Evolutionary conservation across 1,139 yeast species (phyloP), one percentile per base, ranked within the genome.

Genomic region (Scheffersomyces titani): DNA sequence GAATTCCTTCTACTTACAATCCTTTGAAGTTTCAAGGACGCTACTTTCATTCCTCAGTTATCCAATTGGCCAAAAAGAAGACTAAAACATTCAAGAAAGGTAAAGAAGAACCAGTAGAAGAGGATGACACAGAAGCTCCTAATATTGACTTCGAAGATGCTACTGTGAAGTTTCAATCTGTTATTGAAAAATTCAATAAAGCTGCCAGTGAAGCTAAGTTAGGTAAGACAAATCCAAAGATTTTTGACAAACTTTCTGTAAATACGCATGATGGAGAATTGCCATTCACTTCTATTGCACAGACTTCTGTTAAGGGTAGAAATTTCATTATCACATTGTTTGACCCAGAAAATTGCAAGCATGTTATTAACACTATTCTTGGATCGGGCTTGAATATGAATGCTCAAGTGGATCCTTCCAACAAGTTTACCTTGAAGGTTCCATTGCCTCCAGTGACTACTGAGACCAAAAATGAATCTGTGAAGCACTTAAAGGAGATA

Each of bases 371-470:
- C 58, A 81, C 92, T 0, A 86, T 93, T 48, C 71, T 92, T 59
- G 88, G 84, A 1, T 80, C 93, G 0, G 84, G 84, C 13, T 73
- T 91, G 68, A 90, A 90, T 64, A 74, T 93, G 77, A 91, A 89
- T 59, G 97, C 98, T 0, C 92, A 89, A 65, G 78, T 80, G 24
- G 93, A 91, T 61, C 84, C 90, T 2, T 75, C 84, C 54, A 90
- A 89, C 67, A 86, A 86, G 52, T 96, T 90, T 70, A 81, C 88
- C 47, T 76, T 93, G 66, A 87, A 85, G 63, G 87, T 92, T 11
- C 85, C 92, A 1, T 76, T 92, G 58, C 97, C 97, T 44, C 88
- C 92, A 21, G 81, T 87, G 36, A 88, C 93, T 7, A 82, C 88
- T 2, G 97, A 90, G 58, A 77, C 88, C 24, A 87, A 89, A 66